A percentile compares a stretch with the other conserved stretches of the same genome.
Evolutionary conservation across 768 basidiomycete species (phyloP).

Genomic region (Suillus plorans): DNA sequence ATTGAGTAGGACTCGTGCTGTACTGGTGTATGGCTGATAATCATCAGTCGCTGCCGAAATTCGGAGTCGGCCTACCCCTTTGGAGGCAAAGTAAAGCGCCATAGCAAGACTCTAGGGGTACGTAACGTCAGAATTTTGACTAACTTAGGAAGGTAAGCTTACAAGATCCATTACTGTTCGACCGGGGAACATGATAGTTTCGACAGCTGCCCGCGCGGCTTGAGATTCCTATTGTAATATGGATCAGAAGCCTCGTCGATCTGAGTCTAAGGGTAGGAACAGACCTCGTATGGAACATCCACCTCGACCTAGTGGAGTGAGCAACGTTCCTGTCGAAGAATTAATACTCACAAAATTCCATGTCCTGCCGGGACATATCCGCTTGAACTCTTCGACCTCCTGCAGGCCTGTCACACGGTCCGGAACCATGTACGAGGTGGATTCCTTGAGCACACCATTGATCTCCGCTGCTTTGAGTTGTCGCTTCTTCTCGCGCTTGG

Average conservation of each 20-base stretch:
- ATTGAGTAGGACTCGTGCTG: constrained; percentile 81
- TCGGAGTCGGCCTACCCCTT: constrained; percentile 66
- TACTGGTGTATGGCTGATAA: constrained; percentile 57
- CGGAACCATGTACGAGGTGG: constrained; percentile 70
- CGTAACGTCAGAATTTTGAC: constrained; percentile 7
- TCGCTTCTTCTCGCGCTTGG: constrained; percentile 44
- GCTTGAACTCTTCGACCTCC: constrained; percentile 74
- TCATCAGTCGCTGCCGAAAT: constrained; percentile 30
- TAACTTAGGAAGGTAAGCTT: constrained; percentile 19
- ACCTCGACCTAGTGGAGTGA: constrained; percentile 67
- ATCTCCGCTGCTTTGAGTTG: constrained; percentile 12
- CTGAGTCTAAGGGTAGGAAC: constrained; percentile 6
- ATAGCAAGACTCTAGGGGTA: constrained; percentile 76
- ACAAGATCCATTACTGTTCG: constrained; percentile 92
- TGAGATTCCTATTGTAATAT: constrained; percentile 58
- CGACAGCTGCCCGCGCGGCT: constrained; percentile 50
- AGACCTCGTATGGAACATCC: constrained; percentile 77
- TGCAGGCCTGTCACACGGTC: constrained; percentile 81
- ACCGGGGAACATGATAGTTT: constrained; percentile 75
- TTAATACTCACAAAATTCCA: constrained; percentile 81
- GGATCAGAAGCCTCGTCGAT: constrained; percentile 8
- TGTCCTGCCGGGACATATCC: constrained; percentile 69
- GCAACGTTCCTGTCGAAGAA: neutral
- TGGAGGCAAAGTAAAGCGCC: constrained; percentile 91
- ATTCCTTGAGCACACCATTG: constrained; percentile 10